phyloP scores from a whole-genome alignment of 2,329 filamentous ascomycete species.

The Incumbomyces delicatus region DNA sequence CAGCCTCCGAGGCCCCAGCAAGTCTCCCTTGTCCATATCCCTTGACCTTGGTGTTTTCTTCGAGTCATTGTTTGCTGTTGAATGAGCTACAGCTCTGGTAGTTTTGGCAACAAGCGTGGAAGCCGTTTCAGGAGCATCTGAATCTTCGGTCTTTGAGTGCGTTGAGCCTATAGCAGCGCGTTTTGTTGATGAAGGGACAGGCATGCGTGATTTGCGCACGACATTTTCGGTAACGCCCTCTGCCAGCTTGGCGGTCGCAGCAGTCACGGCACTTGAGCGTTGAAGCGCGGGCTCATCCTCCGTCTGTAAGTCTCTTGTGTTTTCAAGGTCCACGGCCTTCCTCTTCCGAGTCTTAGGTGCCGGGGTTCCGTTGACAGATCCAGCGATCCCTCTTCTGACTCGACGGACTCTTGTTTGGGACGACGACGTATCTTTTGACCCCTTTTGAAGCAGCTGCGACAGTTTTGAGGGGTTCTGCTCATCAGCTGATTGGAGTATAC shows the following conservation, averaged over 20 bases:
- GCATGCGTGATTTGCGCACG: constrained; percentile 4
- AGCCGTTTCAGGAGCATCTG: not conserved
- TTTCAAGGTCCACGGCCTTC: not conserved
- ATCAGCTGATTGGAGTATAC: not conserved
- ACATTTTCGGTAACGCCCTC: not conserved
- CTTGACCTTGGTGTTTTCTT: not conserved
- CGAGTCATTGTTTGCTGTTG: not conserved
- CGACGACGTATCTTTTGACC: not conserved
- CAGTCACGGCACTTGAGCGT: not conserved
- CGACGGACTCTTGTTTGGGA: constrained; percentile 11
- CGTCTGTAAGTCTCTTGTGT: not conserved
- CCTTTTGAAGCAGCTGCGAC: not conserved
- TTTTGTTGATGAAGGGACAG: not conserved
- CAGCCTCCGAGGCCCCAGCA: not conserved
- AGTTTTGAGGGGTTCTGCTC: not conserved
- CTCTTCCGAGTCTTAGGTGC: constrained; percentile 13
- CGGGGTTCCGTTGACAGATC: constrained; percentile 9
- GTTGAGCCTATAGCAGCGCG: not conserved
- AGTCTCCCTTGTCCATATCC: not conserved
- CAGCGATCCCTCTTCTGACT: constrained; percentile 15
- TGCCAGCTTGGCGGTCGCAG: not conserved
- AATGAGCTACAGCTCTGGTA: no score
- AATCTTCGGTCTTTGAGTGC: not conserved
- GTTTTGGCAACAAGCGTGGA: not conserved
- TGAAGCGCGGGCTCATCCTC: not conserved